A percentile compares a stretch with the other conserved stretches of the same genome.
Evolutionary conservation across 148 eudicot species (phyloP).

Genomic region (Camellia granthamiana): DNA sequence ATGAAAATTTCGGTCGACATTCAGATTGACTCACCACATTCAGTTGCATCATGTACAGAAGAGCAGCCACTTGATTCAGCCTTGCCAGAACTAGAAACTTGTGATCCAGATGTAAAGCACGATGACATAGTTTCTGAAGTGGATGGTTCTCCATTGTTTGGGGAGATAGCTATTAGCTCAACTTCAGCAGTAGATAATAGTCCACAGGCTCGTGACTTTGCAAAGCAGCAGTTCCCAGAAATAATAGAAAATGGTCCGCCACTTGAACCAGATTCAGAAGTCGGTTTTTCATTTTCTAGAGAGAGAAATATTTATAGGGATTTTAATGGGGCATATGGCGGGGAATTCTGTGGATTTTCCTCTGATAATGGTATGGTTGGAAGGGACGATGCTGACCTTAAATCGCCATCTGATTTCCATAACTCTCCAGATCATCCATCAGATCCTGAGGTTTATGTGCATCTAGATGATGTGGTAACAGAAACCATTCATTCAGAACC

Average conservation of each 20-base stretch:
- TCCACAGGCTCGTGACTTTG: slow-evolving; percentile 14
- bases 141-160: slow-evolving; percentile 19
- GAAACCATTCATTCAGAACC: slow-evolving; percentile 22
- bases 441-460: not conserved
- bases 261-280: slow-evolving; percentile 25
- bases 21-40: slow-evolving; percentile 13
- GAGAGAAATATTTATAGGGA: slow-evolving; percentile 21
- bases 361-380: not conserved
- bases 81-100: slow-evolving; percentile 24
- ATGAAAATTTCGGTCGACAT: slow-evolving; percentile 13
- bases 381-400: slow-evolving; percentile 19
- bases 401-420: slow-evolving; percentile 12
- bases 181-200: slow-evolving; percentile 11
- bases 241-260: slow-evolving; percentile 21
- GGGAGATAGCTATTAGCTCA: slow-evolving; percentile 24
- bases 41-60: slow-evolving; percentile 26
- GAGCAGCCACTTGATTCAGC: slow-evolving; percentile 18
- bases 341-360: slow-evolving; percentile 11
- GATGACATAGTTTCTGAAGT: slow-evolving; percentile 22
- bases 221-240: slow-evolving; percentile 26
- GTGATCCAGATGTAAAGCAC: slow-evolving; percentile 19
- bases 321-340: slow-evolving; percentile 13
- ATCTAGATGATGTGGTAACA: slow-evolving; percentile 24
- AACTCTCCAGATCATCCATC: slow-evolving; percentile 23
- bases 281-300: slow-evolving; percentile 14